Conservation (phyloP, 805 yeast species). For the Saccharomycopsis fibuligera region DNA sequence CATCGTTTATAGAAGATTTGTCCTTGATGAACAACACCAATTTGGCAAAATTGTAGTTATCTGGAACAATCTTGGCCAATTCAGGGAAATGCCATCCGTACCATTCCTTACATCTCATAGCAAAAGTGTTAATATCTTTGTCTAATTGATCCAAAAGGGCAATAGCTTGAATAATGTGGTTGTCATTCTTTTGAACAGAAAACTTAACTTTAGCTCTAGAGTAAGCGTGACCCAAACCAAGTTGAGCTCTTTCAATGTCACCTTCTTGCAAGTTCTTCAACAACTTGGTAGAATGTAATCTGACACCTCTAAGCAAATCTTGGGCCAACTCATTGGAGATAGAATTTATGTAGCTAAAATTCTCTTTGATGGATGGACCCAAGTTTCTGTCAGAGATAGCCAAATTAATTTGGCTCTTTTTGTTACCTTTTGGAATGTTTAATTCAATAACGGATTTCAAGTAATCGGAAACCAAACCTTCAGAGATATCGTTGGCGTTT, state of each 20-base stretch:
- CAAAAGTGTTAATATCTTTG: constrained; percentile 94
- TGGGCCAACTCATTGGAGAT: constrained; percentile 87
- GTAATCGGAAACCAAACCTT: constrained; percentile 91
- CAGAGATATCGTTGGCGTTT: constrained; percentile 96
- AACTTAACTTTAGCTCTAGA: constrained; percentile 99
- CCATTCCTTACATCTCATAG: constrained; percentile 99
- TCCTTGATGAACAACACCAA: constrained; percentile 79
- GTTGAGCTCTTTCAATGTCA: constrained; percentile 95
- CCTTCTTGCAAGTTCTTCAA: constrained; percentile 90
- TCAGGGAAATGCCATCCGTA: constrained; percentile 99
- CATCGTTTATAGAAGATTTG: constrained; percentile 76
- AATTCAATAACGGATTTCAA: constrained; percentile 84
- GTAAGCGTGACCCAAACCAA: constrained; percentile 98
- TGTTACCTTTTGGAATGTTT: constrained; percentile 75
- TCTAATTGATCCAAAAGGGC: constrained; percentile 96
- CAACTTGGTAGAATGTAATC: constrained; percentile 83
- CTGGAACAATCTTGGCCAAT: constrained; percentile 86
- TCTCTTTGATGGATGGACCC: constrained; percentile 95
- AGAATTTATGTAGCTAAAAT: constrained; percentile 84
- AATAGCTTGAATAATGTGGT: constrained; percentile 98
- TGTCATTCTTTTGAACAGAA: constrained; percentile 96
- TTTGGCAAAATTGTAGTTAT: constrained; percentile 80
- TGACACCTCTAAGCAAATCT: constrained; percentile 90
- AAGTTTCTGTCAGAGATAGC: constrained; percentile 93
- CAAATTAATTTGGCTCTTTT: constrained; percentile 59